Conservation (phyloP, 805 yeast species). For the Ascoidea rubescens region DNA sequence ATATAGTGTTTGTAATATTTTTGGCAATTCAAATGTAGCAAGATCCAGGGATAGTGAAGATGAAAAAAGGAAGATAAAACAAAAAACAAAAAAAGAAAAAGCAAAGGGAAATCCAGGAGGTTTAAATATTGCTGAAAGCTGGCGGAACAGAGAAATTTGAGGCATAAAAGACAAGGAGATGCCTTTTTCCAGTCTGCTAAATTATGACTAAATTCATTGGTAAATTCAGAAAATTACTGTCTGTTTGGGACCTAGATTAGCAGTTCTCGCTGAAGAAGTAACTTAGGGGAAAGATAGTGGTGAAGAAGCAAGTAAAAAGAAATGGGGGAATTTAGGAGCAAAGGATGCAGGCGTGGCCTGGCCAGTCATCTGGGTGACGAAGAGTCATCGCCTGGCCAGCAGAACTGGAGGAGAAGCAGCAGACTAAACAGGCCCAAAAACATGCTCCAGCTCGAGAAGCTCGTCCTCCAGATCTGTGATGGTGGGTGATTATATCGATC, state of each 20-base stretch:
- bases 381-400: neutral
- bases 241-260: neutral
- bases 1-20: neutral
- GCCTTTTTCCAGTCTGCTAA: no score
- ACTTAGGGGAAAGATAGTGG: neutral
- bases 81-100: neutral
- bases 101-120: neutral
- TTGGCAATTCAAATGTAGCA: no score
- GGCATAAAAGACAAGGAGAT: no score
- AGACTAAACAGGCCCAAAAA: neutral
- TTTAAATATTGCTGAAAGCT: neutral
- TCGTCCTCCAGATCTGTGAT: neutral
- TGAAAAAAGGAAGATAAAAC: no score
- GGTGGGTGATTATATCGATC: no score
- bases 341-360: neutral
- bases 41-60: neutral
- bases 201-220: neutral
- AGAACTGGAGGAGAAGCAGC: neutral
- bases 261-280: neutral
- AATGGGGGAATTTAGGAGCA: neutral
- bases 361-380: neutral
- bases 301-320: neutral
- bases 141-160: neutral
- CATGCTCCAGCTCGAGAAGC: neutral
- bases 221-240: no score